These are phyloP conservation scores for Stereocaulon alpinum DNA, from an alignment of 495 filamentous ascomycete species.

Conservation along the genomic window DNA sequence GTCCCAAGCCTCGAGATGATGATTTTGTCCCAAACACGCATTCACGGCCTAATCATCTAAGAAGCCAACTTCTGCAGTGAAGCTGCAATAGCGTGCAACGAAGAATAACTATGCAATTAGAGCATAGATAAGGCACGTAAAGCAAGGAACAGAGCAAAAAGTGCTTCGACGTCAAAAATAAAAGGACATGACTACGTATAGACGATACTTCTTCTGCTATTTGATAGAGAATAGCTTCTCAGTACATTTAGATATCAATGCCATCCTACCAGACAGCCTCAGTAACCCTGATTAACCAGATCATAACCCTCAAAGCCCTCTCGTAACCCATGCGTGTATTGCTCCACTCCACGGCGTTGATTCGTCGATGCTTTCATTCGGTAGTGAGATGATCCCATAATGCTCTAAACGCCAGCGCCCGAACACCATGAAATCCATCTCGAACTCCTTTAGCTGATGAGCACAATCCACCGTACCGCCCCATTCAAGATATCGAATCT, in stretches of 20 bases:
- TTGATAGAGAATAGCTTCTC: not conserved
- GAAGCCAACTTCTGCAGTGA: too few relatives aligned
- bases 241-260: not conserved
- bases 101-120: too few relatives aligned
- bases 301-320: too few relatives aligned
- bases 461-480: not conserved
- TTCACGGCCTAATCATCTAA: too few relatives aligned
- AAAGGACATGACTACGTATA: not conserved
- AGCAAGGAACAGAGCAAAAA: not conserved
- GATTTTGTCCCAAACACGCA: too few relatives aligned
- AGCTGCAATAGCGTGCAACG: not conserved
- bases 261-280: not conserved
- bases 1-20: too few relatives aligned
- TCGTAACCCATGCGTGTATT: not conserved
- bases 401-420: slow-evolving; percentile 2
- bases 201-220: not conserved
- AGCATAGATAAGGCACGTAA: too few relatives aligned
- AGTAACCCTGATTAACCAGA: too few relatives aligned
- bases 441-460: too few relatives aligned
- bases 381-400: not conserved
- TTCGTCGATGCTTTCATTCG: too few relatives aligned
- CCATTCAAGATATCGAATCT: not conserved
- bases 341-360: too few relatives aligned
- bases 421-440: not conserved
- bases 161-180: too few relatives aligned